phyloP scores from a whole-genome alignment of 2,329 filamentous ascomycete genomes.

The Thermoascus crustaceus region DNA sequence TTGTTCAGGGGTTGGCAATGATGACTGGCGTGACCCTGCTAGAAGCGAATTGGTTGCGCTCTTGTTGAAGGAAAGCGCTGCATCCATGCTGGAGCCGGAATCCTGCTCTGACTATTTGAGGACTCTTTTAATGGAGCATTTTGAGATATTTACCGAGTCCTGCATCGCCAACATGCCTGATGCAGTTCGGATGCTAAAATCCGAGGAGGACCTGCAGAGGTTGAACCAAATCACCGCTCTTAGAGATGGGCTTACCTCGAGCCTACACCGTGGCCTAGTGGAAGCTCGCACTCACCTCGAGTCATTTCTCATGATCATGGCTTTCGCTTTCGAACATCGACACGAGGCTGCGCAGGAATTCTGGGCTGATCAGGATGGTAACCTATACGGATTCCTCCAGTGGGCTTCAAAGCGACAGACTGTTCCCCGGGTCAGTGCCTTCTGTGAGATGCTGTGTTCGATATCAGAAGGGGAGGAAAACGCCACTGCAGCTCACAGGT shows the following conservation, averaged over 20 bases:
- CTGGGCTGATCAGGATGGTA: constrained; percentile 87
- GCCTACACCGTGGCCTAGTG: constrained; percentile 31
- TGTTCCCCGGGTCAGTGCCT: constrained; percentile 89
- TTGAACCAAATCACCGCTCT: constrained; percentile 39
- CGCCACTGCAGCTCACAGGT: constrained; percentile 77
- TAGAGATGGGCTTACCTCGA: constrained; percentile 35
- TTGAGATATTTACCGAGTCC: constrained; percentile 82
- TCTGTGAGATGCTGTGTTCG: constrained; percentile 90
- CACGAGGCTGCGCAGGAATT: constrained; percentile 79
- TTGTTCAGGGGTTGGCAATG: constrained; percentile 68
- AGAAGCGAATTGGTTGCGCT: constrained; percentile 74
- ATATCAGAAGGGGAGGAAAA: constrained; percentile 76
- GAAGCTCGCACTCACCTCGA: constrained; percentile 59
- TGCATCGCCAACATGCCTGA: constrained; percentile 96
- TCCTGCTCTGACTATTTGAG: constrained; percentile 67
- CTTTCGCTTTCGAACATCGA: constrained; percentile 80
- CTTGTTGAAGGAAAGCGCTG: constrained; percentile 69
- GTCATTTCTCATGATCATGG: constrained; percentile 83
- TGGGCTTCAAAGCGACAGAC: constrained; percentile 96
- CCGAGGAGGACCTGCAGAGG: constrained; percentile 78
- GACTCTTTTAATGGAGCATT: constrained; percentile 62
- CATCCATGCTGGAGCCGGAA: constrained; percentile 58
- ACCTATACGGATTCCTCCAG: constrained; percentile 86
- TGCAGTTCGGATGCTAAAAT: constrained; percentile 73
- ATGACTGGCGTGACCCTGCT: constrained; percentile 81